Percentiles rank a stretch among this genome's conserved stretches.
phyloP scores from a whole-genome alignment of 2,329 filamentous ascomycete species.

The Falciphora oryzae region DNA sequence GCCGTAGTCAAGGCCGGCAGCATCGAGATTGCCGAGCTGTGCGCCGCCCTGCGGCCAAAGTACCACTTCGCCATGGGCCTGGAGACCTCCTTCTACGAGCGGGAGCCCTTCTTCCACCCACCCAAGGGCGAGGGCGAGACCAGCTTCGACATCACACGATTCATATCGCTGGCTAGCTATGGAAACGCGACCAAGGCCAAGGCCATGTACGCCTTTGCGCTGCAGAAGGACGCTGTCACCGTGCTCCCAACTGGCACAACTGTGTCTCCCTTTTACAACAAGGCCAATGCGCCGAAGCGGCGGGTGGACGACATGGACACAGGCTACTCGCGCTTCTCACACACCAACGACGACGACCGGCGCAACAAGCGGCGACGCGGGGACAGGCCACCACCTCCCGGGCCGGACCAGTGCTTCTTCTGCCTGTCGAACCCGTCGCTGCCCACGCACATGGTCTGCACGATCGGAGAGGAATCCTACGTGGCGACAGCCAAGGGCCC shows the following conservation, averaged over 20 bases:
- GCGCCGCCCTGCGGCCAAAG: constrained; percentile 72
- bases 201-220: constrained; percentile 69
- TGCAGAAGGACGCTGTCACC: constrained; percentile 58
- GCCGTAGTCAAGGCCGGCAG: constrained; percentile 41
- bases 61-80: constrained; percentile 70
- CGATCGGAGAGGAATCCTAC: constrained; percentile 82
- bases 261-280: constrained; percentile 58
- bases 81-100: constrained; percentile 71
- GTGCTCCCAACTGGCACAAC: constrained; percentile 67
- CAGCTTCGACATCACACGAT: constrained; percentile 66
- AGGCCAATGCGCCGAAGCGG: constrained; percentile 28
- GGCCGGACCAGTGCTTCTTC: constrained; percentile 85
- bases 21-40: constrained; percentile 73
- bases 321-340: constrained; percentile 47
- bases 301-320: not conserved
- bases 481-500: constrained; percentile 90
- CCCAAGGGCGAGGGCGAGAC: constrained; percentile 36
- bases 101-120: constrained; percentile 84
- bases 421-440: constrained; percentile 84
- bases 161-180: constrained; percentile 80
- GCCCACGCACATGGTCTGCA: constrained; percentile 81
- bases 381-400: constrained; percentile 49
- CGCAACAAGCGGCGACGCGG: constrained; percentile 39
- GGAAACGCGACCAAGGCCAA: constrained; percentile 75
- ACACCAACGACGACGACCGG: constrained; percentile 38